A percentile compares a stretch with the other conserved stretches of the same genome.
phyloP scores from a whole-genome alignment of 441 rosid genomes.

The Dalechampia spathulata region DNA sequence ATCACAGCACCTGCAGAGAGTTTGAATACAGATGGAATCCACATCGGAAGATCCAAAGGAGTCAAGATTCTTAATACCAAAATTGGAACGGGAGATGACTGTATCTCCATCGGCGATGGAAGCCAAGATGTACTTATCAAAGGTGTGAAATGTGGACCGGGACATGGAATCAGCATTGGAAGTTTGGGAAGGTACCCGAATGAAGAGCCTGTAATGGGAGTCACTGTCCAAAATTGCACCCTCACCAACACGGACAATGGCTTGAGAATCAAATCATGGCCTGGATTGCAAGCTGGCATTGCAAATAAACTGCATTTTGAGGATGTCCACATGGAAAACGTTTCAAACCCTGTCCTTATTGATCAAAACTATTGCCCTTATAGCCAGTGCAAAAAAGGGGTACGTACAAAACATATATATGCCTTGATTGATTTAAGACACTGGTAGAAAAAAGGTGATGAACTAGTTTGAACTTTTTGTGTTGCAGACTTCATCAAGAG shows the following conservation, averaged over 20 bases:
- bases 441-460: too few species aligned
- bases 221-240: constrained; percentile 18
- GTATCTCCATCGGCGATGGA: constrained; percentile 26
- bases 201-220: constrained; percentile 20
- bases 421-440: too few species aligned
- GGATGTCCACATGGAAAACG: not conserved
- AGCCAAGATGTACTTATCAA: not conserved
- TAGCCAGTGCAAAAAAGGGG: not conserved
- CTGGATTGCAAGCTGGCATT: not conserved
- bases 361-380: not conserved
- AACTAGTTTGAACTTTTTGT: too few species aligned
- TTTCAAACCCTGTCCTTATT: not conserved
- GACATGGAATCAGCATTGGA: constrained; percentile 30
- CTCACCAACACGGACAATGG: constrained; percentile 21
- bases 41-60: constrained; percentile 28
- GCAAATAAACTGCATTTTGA: not conserved
- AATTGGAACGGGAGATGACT: constrained; percentile 23
- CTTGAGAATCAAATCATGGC: constrained; percentile 11
- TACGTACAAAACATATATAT: not conserved
- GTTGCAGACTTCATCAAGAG: too few species aligned
- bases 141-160: constrained; percentile 10
- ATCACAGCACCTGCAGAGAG: constrained; percentile 31
- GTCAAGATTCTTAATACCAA: constrained; percentile 17
- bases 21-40: constrained; percentile 52
- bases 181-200: constrained; percentile 25